A percentile compares a stretch with the other conserved stretches of the same genome.
phyloP scores from a whole-genome alignment of 2,329 filamentous ascomycete species.

The Phyllosticta citriasiana region DNA sequence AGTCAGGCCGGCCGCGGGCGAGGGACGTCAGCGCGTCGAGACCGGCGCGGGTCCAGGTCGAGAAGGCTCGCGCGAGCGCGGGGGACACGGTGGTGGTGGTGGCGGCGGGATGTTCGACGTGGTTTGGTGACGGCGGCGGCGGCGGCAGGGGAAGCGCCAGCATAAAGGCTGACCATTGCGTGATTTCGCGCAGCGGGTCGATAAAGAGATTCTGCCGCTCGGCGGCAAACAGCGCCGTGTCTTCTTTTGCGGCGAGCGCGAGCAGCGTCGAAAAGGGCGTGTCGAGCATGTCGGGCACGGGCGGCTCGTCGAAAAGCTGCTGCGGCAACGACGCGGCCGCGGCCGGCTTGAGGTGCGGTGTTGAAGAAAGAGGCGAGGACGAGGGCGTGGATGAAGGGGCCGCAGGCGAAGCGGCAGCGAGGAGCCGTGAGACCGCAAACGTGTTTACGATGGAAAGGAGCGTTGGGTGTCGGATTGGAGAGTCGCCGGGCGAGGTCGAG shows the following conservation, averaged over 20 bases:
- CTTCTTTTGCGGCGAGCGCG: slow-evolving; percentile 22
- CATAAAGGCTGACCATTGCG: slow-evolving; percentile 54
- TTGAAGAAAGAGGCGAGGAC: slow-evolving; percentile 14
- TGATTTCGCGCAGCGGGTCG: slow-evolving; percentile 66
- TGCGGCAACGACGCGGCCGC: neutral
- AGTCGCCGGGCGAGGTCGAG: neutral
- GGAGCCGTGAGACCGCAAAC: neutral
- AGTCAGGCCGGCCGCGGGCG: slow-evolving; percentile 40
- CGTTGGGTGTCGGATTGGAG: neutral
- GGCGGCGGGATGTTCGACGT: slow-evolving; percentile 3
- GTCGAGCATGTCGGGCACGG: neutral
- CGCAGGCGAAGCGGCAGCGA: neutral
- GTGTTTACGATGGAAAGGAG: neutral
- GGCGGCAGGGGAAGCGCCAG: slow-evolving; percentile 15
- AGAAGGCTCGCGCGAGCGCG: slow-evolving; percentile 9
- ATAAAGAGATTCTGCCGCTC: slow-evolving; percentile 95
- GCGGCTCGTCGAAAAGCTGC: neutral
- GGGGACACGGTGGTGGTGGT: neutral
- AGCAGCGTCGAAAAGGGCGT: slow-evolving; percentile 2
- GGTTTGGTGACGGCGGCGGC: slow-evolving; percentile 16
- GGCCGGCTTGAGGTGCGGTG: neutral
- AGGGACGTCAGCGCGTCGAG: slow-evolving; percentile 34
- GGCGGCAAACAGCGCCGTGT: slow-evolving; percentile 67
- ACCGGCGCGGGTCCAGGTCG: slow-evolving; percentile 43
- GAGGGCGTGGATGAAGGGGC: slow-evolving; percentile 20